These are phyloP conservation scores for Ogataea populi-albae DNA, from an alignment of 805 yeast genomes.

Conservation along the genomic window DNA sequence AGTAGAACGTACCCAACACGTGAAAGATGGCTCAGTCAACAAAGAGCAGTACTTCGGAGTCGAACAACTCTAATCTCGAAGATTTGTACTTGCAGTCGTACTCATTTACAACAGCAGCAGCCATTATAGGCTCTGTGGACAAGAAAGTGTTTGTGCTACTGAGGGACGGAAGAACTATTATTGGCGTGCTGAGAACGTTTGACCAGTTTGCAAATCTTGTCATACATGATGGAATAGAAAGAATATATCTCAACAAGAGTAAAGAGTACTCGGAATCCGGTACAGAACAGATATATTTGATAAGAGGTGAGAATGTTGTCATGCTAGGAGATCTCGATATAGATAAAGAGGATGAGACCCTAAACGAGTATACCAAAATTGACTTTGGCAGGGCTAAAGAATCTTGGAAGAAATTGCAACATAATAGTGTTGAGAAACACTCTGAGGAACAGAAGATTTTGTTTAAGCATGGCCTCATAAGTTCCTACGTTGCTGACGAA, in stretches of 20 bases:
- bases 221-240: conserved; percentile 84
- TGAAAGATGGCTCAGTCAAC: no score
- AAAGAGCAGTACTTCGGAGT: conserved; percentile 13
- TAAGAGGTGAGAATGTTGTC: conserved; percentile 95
- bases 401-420: conserved; percentile 24
- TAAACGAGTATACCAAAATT: conserved; percentile 53
- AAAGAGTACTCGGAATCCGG: conserved; percentile 59
- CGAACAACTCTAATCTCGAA: conserved; percentile 25
- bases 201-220: conserved; percentile 95
- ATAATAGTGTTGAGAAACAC: conserved; percentile 14
- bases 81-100: conserved; percentile 74
- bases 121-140: conserved; percentile 84
- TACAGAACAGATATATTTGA: conserved; percentile 72
- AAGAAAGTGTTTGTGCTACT: conserved; percentile 75
- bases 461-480: conserved; percentile 19
- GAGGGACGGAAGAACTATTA: conserved; percentile 84
- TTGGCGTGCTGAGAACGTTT: conserved; percentile 90
- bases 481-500: conserved; percentile 21
- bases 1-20: no score
- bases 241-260: conserved; percentile 60
- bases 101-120: conserved; percentile 85
- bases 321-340: conserved; percentile 92
- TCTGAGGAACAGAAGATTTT: conserved; percentile 16
- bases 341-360: conserved; percentile 73
- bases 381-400: conserved; percentile 59